Evolutionary conservation across 1,284 basidiomycete genomes (phyloP), one percentile per base, ranked within the genome.

Genomic region (Tremellales sp.): DNA sequence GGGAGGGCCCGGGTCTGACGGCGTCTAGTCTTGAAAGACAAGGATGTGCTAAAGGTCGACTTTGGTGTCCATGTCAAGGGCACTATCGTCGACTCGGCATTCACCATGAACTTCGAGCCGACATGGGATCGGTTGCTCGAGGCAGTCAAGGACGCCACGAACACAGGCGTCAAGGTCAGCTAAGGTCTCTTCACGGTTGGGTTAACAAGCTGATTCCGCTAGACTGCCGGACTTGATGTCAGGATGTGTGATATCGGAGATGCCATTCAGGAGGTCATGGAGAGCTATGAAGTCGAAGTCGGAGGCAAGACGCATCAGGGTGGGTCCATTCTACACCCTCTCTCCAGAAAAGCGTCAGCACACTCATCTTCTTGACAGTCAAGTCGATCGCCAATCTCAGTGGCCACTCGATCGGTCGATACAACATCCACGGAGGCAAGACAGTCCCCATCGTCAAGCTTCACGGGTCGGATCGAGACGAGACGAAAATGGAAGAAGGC

Each of bases 401-500:
- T 50, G 92, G 93, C 0, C 93, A 97, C 72, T 85, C 85, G 11
- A 97, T 97, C 63, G 81, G 83, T 43, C 82, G 78, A n/a, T 93
- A 96, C 70, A 82, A 84, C 58, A 96, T 97, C 54, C 92, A 74
- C 54, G 75, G 76, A 26, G 78, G 77, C 48, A 98, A 98, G 76
- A 89, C 86, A 0, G 86, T 99, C 0, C 81, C 89, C 40, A 83
- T 97, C 49, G 89, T 97, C 39, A 89, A 87, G 74, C 90, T 88
- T 54, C 81, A 84, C 48, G 72, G 70, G 10, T 58, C 57, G 5
- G 57, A 63, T 37, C 54, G 57, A 39, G 89, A 94, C 71, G 81
- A 84, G 64, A 90, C 87, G 19, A 96, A 90, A 77, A 99, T 98
- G 96, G 96, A 98, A 71, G 96, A 99, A 75, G 94, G 92, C 31